These are phyloP conservation scores for Candida tibetensis DNA, from an alignment of 805 yeast genomes.

Conservation along the genomic window DNA sequence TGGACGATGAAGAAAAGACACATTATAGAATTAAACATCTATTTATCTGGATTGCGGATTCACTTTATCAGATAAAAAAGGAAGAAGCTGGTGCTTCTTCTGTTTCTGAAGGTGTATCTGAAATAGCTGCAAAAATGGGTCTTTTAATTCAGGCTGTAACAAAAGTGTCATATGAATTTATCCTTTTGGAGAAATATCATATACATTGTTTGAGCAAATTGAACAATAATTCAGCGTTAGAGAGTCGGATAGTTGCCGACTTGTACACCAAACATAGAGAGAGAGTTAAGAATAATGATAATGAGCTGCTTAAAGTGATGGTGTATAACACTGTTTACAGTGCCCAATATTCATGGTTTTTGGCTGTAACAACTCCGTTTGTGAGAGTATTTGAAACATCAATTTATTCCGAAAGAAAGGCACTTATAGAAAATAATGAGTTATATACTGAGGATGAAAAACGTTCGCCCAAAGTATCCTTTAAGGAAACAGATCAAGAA, in stretches of 20 bases:
- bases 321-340: conserved; percentile 32
- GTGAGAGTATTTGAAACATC: conserved; percentile 34
- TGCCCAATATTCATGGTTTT: conserved; percentile 37
- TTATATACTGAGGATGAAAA: conserved; percentile 5
- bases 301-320: conserved; percentile 30
- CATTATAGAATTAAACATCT: conserved; percentile 30
- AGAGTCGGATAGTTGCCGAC: conserved; percentile 18
- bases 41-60: conserved; percentile 25
- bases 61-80: conserved; percentile 23
- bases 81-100: conserved; percentile 26
- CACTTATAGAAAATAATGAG: conserved; percentile 15
- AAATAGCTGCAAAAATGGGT: not conserved
- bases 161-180: conserved; percentile 37
- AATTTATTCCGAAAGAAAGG: conserved; percentile 25
- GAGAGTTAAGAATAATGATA: conserved; percentile 13
- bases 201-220: conserved; percentile 36
- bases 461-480: conserved; percentile 14
- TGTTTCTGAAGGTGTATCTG: not conserved
- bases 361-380: conserved; percentile 37
- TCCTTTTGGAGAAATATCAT: conserved; percentile 37
- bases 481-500: conserved; percentile 20
- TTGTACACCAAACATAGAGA: conserved; percentile 23
- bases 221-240: conserved; percentile 31
- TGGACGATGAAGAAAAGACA: conserved; percentile 19
- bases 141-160: conserved; percentile 28